Base-by-base conservation (phyloP, 2,329 filamentous ascomycete species). In the Epichloe bromicola region DNA sequence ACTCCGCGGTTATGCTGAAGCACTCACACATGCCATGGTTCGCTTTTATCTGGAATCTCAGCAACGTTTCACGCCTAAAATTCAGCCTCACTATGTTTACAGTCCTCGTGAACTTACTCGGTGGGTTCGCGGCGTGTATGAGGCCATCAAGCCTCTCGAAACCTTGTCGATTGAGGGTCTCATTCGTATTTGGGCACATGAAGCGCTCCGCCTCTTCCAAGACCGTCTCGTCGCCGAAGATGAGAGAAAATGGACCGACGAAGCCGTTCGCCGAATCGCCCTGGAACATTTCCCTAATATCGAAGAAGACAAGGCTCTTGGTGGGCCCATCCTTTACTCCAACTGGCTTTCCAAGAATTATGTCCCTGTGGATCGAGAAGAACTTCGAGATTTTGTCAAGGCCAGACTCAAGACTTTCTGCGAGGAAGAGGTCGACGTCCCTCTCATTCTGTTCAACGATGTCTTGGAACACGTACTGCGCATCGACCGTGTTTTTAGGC, bases 301-400 rank as follows among this genome's bases (percentile, higher is more conserved):
- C 54, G 87, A 98, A 55, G 86, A 96, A 58, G 77, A 85, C 42
- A 85, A 88, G 66, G 90, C 93, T 46, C 79, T 99, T 33, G 86
- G 87, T 57, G 88, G 88, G 0, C 94, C 93, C 1, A 97, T 99
- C 50, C 73, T 99, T 51, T 99, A 95, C 76, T 98, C 94, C 6
- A 99, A 98, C 71, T 99, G 93, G 93, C 78, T 98, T 5, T 97
- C 91, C 12, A 97, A 95, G 80, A 87, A 99, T 66, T 99, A 99
- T 63, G 82, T 97, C 11, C 93, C 93, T 6, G 93, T 99, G 39
- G 89, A 95, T 61, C 86, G 93, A 58, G 93, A 98, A 64, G 86
- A 94, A 61, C 76, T 99, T 38, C 84, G 94, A 59, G 93, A 97
- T 58, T 98, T 97, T 59, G 93, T 98, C 65, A 97, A 96, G 70